Evolutionary conservation across 768 basidiomycete species (phyloP).

Genomic region (Piloderma croceum): DNA sequence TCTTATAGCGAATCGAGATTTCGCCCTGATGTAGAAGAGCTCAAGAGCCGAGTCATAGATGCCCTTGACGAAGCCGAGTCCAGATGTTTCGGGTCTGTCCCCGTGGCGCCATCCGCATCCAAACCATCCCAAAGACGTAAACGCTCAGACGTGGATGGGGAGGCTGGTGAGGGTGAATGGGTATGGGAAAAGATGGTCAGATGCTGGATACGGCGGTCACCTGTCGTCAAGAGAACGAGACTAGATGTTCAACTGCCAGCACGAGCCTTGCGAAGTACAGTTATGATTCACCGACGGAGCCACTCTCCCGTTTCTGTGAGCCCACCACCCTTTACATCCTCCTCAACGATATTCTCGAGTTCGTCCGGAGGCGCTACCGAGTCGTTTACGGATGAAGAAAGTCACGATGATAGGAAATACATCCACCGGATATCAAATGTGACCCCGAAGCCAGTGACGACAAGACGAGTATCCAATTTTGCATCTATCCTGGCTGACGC

Average conservation of each 20-base stretch:
- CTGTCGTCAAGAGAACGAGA: constrained; percentile 21
- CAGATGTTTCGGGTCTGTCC: constrained; percentile 34
- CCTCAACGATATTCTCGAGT: constrained; percentile 6
- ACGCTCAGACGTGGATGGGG: constrained; percentile 4
- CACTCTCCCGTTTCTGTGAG: neutral
- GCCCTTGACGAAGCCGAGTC: constrained; percentile 48
- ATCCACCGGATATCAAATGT: constrained; percentile 3
- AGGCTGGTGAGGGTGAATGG: constrained; percentile 30
- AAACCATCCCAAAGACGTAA: constrained; percentile 19
- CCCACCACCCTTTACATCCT: constrained; percentile 3
- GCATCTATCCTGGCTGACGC: constrained; percentile 37
- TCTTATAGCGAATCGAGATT: constrained; percentile 14
- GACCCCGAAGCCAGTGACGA: constrained; percentile 10
- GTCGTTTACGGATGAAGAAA: constrained; percentile 15
- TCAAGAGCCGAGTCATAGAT: constrained; percentile 38
- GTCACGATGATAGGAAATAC: constrained; percentile 18
- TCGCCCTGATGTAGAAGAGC: constrained; percentile 22
- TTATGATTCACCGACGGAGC: neutral
- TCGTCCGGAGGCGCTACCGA: constrained; percentile 9
- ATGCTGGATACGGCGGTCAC: constrained; percentile 39
- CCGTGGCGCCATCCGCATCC: constrained; percentile 10
- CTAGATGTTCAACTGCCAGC: constrained; percentile 4
- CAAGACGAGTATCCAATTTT: constrained; percentile 28
- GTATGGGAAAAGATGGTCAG: constrained; percentile 44
- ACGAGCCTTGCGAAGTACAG: neutral